These are phyloP conservation scores for Beauveria pseudobassiana DNA, from an alignment of 2,329 filamentous ascomycete species.

Conservation along the genomic window DNA sequence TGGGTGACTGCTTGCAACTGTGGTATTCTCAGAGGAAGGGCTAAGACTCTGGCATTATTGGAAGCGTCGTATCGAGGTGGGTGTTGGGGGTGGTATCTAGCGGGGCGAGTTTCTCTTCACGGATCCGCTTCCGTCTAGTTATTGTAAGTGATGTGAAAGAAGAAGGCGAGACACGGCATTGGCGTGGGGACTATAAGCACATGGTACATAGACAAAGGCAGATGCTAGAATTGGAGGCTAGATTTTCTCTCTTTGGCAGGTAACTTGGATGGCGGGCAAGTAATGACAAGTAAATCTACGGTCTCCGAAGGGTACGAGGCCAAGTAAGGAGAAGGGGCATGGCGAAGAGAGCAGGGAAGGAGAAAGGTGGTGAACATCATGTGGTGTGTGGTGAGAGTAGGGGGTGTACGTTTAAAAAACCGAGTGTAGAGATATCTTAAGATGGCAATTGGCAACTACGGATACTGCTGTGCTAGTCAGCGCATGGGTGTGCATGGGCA, in stretches of 20 bases:
- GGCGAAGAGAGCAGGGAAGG: neutral
- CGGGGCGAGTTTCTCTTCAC: slow-evolving; percentile 5
- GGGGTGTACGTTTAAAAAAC: neutral
- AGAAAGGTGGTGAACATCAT: neutral
- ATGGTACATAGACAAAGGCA: neutral
- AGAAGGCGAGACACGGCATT: neutral
- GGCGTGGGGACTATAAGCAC: neutral
- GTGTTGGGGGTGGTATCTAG: slow-evolving; percentile 4
- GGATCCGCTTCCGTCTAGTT: slow-evolving; percentile 6
- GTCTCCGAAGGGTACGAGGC: neutral
- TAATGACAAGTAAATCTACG: neutral
- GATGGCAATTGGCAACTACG: neutral
- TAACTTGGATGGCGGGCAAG: neutral
- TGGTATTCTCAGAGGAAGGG: neutral
- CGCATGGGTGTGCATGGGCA: neutral
- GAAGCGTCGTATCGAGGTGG: slow-evolving; percentile 2
- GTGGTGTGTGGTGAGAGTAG: too few relatives aligned
- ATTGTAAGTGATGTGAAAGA: neutral
- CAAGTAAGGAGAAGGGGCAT: too few relatives aligned
- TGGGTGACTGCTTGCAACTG: neutral
- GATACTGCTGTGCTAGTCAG: neutral
- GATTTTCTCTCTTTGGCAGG: neutral
- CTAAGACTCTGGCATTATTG: slow-evolving; percentile 1
- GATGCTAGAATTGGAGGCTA: neutral
- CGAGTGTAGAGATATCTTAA: neutral